Base-by-base conservation (phyloP, 176 grass and related monocot genomes). In the Juncus inflexus region DNA sequence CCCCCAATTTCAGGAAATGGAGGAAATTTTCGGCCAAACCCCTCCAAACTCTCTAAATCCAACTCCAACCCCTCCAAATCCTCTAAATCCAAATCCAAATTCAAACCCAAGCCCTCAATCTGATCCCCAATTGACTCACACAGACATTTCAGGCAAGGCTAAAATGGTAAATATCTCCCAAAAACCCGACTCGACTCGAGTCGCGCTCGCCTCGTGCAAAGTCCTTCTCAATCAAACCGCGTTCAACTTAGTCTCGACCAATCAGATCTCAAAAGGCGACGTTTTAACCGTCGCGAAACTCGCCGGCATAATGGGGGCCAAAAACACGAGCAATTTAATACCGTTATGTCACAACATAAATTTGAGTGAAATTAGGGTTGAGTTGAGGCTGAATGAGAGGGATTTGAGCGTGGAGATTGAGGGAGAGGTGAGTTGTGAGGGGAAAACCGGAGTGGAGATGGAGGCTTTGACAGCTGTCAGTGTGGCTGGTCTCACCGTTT, bases 271-370 rank as follows among this genome's bases (percentile, higher is more conserved):
- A 2, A 99, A 99, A 92, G 94, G 88, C 58, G 85, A 92, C 77
- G 94, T 89, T 1, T 79, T 99, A 76, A 92, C 76, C 69, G 94
- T 92, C 67, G 94, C 94, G 55, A 92, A 99, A 75, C 83, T 99
- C 70, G 83, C 85, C 59, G 94, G 94, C 79, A 99, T 99, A 62
- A 92, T 71, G 76, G 94, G 94, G 52, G 94, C 94, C 35, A 99
- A 99, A 63, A 89, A 86, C 76, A 99, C 94, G 28, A 77, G 85
- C 63, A 89, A 61, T 41, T 85, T 92, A 40, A 89, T 92, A 67
- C 94, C 88, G 3, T 47, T 99, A 36, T 99, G 88, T 43, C 88
- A 99, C 70, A 99, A 90, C 70, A 86, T 92, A 61, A 78, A 74
- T 61, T 75, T 99, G 51, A 82, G 80, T 14, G 85, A 99, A 51